Conservation (phyloP, 2,329 filamentous ascomycete species). For the Mycosphaerella sp. region DNA sequence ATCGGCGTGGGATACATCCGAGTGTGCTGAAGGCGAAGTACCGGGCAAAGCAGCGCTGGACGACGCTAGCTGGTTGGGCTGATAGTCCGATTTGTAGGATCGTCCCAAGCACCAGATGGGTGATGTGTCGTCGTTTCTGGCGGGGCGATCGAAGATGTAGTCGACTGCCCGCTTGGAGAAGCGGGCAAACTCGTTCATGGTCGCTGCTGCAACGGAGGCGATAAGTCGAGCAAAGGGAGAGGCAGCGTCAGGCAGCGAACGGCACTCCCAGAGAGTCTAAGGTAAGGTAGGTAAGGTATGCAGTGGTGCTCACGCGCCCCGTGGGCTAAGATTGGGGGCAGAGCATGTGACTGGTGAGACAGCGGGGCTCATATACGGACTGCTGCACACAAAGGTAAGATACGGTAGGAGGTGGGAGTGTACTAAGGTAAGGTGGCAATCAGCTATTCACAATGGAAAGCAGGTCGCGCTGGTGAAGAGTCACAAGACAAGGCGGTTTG, state of each 20-base stretch:
- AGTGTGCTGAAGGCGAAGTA: slow-evolving; percentile 29
- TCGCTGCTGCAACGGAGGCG: slow-evolving; percentile 4
- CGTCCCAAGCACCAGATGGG: slow-evolving; percentile 78
- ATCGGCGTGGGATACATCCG: slow-evolving; percentile 30
- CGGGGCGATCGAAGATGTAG: slow-evolving; percentile 87
- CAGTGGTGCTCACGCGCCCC: slow-evolving; percentile 14
- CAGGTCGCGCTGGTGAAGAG: not conserved
- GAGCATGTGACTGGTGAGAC: slow-evolving; percentile 16
- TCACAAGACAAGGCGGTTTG: slow-evolving; percentile 2
- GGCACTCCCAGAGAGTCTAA: not conserved
- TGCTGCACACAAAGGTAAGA: too few species aligned
- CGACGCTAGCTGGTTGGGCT: slow-evolving; percentile 16
- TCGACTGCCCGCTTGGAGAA: slow-evolving; percentile 74
- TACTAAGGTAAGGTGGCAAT: not conserved
- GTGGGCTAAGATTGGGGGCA: slow-evolving; percentile 1
- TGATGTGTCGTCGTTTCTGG: slow-evolving; percentile 67
- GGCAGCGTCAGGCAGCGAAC: not conserved
- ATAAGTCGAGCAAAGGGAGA: not conserved
- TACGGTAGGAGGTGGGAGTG: not conserved
- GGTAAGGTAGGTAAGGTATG: too few species aligned
- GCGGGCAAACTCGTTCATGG: slow-evolving; percentile 68
- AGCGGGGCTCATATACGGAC: not conserved
- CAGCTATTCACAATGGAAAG: not conserved
- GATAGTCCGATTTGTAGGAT: slow-evolving; percentile 44
- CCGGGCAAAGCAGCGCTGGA: slow-evolving; percentile 13